Conservation (phyloP, 2,329 filamentous ascomycete species). For the Thielaviopsis populi region DNA sequence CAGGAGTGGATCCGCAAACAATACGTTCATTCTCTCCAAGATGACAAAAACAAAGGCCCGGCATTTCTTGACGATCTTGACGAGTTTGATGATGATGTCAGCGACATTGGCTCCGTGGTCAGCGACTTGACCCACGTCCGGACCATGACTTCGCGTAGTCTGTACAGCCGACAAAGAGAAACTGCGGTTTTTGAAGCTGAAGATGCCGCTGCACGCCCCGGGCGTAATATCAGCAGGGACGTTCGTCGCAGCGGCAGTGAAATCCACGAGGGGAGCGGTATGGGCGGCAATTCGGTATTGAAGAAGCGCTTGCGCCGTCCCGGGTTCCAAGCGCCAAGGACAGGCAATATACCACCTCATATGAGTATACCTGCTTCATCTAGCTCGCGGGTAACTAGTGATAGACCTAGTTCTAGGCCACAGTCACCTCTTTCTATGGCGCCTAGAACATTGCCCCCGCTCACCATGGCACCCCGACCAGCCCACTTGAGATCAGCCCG, state of each 20-base stretch:
- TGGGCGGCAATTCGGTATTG: constrained; percentile 20
- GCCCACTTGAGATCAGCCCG: constrained; percentile 8
- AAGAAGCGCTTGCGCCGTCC: constrained; percentile 24
- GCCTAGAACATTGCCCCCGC: constrained; percentile 2
- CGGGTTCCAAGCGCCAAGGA: constrained; percentile 22
- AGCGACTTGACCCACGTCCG: constrained; percentile 16
- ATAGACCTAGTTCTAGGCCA: background rate
- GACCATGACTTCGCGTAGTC: constrained; percentile 16
- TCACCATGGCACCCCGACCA: constrained; percentile 16
- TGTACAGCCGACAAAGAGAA: constrained; percentile 15
- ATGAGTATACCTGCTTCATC: constrained; percentile 25
- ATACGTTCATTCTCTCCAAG: constrained; percentile 16
- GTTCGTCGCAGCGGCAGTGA: constrained; percentile 19
- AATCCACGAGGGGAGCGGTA: constrained; percentile 24
- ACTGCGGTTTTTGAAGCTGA: constrained; percentile 16
- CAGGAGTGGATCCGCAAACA: constrained; percentile 17
- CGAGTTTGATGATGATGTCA: constrained; percentile 16
- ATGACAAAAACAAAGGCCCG: constrained; percentile 10
- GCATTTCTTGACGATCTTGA: constrained; percentile 11
- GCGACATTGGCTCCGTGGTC: constrained; percentile 16
- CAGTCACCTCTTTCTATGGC: constrained; percentile 12
- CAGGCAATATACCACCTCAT: constrained; percentile 22
- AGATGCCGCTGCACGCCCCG: constrained; percentile 11
- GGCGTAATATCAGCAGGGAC: constrained; percentile 8
- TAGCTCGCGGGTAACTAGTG: background rate